Evolutionary conservation across 306 rosid species (phyloP).

Genomic region (Ormosia emarginata): DNA sequence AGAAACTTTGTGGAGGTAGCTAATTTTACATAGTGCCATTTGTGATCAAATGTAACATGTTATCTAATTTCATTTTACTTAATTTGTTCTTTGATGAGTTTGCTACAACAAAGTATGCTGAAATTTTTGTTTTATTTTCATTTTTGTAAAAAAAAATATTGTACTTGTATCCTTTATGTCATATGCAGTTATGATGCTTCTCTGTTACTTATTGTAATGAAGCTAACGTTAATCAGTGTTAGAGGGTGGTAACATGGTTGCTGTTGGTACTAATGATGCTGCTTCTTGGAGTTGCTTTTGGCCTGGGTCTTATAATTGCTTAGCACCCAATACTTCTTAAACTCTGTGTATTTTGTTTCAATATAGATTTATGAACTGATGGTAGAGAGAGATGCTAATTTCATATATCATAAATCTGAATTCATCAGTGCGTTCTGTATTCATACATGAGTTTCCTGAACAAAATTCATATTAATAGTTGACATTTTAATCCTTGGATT

Average conservation of each 20-base stretch:
- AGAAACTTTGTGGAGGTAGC: slow-evolving; percentile 48
- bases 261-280: neutral
- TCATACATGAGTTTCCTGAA: neutral
- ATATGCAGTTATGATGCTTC: too few relatives aligned
- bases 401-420: neutral
- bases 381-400: neutral
- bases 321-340: neutral
- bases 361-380: neutral
- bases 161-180: too few relatives aligned
- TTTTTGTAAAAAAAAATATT: too few relatives aligned
- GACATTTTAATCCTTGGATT: neutral
- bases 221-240: too few relatives aligned
- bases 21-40: neutral
- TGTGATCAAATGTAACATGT: neutral
- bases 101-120: neutral
- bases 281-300: neutral
- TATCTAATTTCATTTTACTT: neutral
- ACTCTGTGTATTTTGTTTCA: neutral
- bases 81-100: neutral
- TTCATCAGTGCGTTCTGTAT: neutral
- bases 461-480: neutral
- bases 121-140: neutral
- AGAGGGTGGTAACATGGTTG: neutral
- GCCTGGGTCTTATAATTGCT: neutral
- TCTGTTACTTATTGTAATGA: too few relatives aligned